Base-by-base conservation (phyloP, 352 stramenopile genomes). In the Phytophthora chlamydospora region DNA sequence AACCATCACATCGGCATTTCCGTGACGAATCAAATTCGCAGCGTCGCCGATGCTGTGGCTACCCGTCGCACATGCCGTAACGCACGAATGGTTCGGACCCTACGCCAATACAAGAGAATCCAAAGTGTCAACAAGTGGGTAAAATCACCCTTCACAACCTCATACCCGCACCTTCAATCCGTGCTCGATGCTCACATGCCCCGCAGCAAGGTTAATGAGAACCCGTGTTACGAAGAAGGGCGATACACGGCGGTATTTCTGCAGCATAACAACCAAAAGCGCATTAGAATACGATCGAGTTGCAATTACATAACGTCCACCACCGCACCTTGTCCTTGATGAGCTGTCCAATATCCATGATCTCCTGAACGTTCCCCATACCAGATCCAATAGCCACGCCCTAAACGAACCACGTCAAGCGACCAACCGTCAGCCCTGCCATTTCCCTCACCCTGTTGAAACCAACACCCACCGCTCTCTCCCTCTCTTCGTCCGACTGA, bases 51-150 rank as follows among this genome's bases (percentile, higher is more conserved):
- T 98, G 40, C 93, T 94, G 73, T 99, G 95, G 38, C 88, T 95
- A n/a, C 97, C 96, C 27, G 96, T 98, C 13, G 98, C 97, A 64
- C 98, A 99, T 0, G 97, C 97, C 13, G 96, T 99, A 29, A 97
- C 91, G 53, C 98, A 93, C 49, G 95, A 96, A 71, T 99, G 98
- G 64, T 99, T 99, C 5, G 97, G 97, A 34, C 97, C 97, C 80
- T 95, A 48, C 6, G 11, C 14, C 6, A 10, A 19, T 27, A 47
- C 21, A 32, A 21, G 21, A 48, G 14, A 53, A 12, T 4, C 42
- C 34, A 62, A 9, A 16, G 32, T 21, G 7, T 3, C 4, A 52
- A 36, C 3, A 33, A 21, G 48, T 17, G 27, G 38, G 19, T 12
- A 8, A 17, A 35, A 45, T 12, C 19, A 61, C 27, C 34, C 35